Percentiles rank a stretch among this genome's conserved stretches.
phyloP scores from a whole-genome alignment of 2,329 filamentous ascomycete species.

The Lasiodiplodia citricola region DNA sequence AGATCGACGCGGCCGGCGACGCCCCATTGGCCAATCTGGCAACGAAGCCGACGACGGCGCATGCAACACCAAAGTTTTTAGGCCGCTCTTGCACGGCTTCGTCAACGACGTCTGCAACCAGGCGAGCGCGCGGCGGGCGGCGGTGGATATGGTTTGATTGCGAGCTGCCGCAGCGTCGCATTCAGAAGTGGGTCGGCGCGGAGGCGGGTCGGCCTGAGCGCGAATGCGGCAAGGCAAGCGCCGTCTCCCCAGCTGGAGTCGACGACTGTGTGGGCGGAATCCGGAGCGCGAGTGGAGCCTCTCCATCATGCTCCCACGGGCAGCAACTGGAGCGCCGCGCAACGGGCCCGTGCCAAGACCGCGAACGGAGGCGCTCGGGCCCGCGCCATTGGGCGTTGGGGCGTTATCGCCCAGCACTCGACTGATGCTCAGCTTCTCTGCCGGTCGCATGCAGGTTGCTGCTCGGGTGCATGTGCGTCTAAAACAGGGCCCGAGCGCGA shows the following conservation, averaged over 20 bases:
- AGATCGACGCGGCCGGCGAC: conserved; percentile 10
- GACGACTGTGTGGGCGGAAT: conserved; percentile 10
- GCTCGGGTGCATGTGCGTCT: background rate
- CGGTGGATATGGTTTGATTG: background rate
- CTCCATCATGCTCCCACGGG: conserved; percentile 1
- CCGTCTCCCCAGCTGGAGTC: conserved; percentile 13
- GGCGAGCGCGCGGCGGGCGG: background rate
- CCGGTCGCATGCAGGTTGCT: background rate
- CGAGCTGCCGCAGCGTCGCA: conserved; percentile 10
- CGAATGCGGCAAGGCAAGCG: conserved; percentile 16
- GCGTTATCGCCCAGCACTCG: conserved; percentile 8
- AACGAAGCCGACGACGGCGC: background rate
- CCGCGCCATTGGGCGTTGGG: background rate
- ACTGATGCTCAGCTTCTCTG: conserved; percentile 6
- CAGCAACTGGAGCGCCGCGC: background rate
- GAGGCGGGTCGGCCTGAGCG: conserved; percentile 12
- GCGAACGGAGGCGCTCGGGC: background rate
- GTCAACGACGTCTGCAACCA: background rate
- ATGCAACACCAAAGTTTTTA: conserved; percentile 1
- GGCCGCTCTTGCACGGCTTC: background rate
- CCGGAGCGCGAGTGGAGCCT: conserved; percentile 15
- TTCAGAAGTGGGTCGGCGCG: conserved; percentile 11
- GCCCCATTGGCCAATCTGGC: conserved; percentile 7
- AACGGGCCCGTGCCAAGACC: conserved; percentile 8
- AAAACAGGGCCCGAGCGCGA: background rate